These are phyloP conservation scores for Deuterostichococcus epilithicus DNA, from an alignment of 139 green algal species.

Conservation along the genomic window DNA sequence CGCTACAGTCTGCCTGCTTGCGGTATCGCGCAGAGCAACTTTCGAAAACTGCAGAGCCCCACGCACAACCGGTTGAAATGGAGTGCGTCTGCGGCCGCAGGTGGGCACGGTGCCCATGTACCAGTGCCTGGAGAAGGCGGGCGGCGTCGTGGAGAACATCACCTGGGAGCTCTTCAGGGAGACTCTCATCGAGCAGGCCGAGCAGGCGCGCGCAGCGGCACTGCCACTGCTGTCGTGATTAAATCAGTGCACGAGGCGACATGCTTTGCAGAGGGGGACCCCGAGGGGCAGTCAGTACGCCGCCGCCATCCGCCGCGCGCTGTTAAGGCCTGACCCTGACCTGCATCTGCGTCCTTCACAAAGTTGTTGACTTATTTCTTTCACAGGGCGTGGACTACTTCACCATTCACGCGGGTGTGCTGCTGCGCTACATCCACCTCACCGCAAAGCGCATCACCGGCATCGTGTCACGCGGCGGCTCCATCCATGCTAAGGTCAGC, in stretches of 20 bases:
- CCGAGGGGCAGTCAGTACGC: no score
- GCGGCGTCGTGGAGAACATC: constrained; percentile 80
- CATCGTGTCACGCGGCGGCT: constrained; percentile 91
- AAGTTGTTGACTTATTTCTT: neutral
- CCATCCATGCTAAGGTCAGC: constrained; percentile 91
- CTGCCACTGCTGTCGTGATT: neutral
- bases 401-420: constrained; percentile 95
- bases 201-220: constrained; percentile 55
- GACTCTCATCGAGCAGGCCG: constrained; percentile 91
- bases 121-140: constrained; percentile 84
- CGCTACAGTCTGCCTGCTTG: no score
- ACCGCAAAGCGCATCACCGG: constrained; percentile 89
- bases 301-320: no score
- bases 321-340: no score
- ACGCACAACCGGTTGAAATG: constrained; percentile 17
- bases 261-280: no score
- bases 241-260: neutral
- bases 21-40: no score
- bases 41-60: no score
- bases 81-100: constrained; percentile 8
- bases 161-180: constrained; percentile 96
- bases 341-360: neutral
- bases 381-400: constrained; percentile 95
- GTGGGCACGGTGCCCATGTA: constrained; percentile 86
- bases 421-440: constrained; percentile 86